Conservation (phyloP, 306 rosid species). For the Corylus avellana region DNA sequence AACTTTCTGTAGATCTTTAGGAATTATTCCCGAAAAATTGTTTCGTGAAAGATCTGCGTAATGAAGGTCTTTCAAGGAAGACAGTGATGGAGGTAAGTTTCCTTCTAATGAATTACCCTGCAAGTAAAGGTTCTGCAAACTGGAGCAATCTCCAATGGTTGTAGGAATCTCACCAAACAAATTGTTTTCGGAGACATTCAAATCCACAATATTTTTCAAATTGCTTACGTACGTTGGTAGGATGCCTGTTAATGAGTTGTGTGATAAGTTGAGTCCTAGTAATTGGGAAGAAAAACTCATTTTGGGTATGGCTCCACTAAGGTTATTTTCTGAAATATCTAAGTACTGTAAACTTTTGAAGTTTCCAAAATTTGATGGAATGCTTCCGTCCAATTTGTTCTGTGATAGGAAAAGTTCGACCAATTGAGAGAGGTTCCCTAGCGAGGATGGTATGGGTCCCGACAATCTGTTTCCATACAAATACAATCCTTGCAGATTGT, state of each 20-base stretch:
- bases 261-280: constrained; percentile 23
- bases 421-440: constrained; percentile 23
- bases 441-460: constrained; percentile 27
- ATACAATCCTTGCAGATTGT: background rate
- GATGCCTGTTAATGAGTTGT: constrained; percentile 26
- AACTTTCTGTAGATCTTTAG: constrained; percentile 22
- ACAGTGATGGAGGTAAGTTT: constrained; percentile 36
- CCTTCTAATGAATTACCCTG: constrained; percentile 30
- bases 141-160: constrained; percentile 30
- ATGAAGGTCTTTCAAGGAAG: constrained; percentile 29
- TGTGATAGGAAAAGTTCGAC: background rate
- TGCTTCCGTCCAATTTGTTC: too few species aligned
- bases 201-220: background rate
- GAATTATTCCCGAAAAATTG: constrained; percentile 38
- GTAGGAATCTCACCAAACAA: constrained; percentile 32
- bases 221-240: constrained; percentile 25
- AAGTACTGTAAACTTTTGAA: constrained; percentile 5
- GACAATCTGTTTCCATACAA: constrained; percentile 8
- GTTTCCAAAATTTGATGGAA: constrained; percentile 23
- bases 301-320: constrained; percentile 37
- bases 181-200: constrained; percentile 35
- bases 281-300: constrained; percentile 12
- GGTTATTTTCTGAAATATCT: constrained; percentile 5
- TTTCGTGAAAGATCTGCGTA: constrained; percentile 36
- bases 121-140: constrained; percentile 32